Conservation (phyloP, 1,284 basidiomycete species). For the Sanguinoderma infundibulare region DNA sequence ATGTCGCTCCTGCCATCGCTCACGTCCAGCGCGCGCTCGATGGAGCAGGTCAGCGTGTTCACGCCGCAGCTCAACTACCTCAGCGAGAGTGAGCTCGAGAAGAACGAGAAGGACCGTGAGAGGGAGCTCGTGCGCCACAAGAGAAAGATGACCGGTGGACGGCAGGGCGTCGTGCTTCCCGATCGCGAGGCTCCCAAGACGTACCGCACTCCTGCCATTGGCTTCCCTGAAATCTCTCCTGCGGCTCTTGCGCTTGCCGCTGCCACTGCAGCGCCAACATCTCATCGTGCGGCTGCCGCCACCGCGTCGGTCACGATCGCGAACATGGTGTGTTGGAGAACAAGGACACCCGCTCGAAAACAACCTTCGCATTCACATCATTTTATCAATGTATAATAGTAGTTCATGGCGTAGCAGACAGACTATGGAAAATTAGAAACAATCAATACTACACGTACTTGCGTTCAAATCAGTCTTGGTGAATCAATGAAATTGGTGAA, state of each 20-base stretch:
- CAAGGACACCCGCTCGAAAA: constrained; percentile 5
- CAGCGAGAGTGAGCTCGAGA: constrained; percentile 87
- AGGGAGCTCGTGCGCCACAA: constrained; percentile 86
- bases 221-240: constrained; percentile 79
- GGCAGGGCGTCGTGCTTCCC: constrained; percentile 88
- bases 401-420: no score
- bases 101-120: constrained; percentile 92
- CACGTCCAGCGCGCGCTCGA: constrained; percentile 67
- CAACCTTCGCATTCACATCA: no score
- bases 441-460: no score
- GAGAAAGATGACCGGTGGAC: constrained; percentile 87
- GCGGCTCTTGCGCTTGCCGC: constrained; percentile 66
- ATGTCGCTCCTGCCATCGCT: constrained; percentile 87
- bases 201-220: constrained; percentile 85
- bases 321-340: constrained; percentile 87
- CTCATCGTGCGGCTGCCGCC: constrained; percentile 82
- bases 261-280: constrained; percentile 68
- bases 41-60: constrained; percentile 78
- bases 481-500: no score
- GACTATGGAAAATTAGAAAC: no score
- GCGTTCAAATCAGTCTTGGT: no score
- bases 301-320: constrained; percentile 82
- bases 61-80: constrained; percentile 92
- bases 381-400: no score
- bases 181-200: constrained; percentile 95